Percentiles rank a stretch among this genome's conserved stretches.
Evolutionary conservation across 257 asterid species (phyloP).

Genomic region (Handroanthus guayacan): DNA sequence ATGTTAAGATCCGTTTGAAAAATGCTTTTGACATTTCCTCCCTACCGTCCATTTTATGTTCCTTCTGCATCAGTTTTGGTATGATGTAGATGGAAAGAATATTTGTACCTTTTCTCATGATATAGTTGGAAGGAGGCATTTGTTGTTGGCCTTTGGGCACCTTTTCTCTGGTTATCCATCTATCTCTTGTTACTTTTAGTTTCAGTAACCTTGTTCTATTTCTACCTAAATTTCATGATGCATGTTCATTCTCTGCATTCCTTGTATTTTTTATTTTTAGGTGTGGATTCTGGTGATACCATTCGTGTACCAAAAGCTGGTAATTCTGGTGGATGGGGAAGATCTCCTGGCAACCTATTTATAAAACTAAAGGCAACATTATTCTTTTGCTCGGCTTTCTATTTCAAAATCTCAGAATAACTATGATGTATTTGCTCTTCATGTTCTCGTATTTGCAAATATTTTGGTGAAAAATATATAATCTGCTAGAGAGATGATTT

Average conservation of each 20-base stretch:
- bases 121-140: neutral
- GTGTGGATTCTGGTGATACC: conserved; percentile 88
- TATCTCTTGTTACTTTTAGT: neutral
- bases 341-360: conserved; percentile 69
- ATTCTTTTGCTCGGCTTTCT: conserved; percentile 15
- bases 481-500: no score
- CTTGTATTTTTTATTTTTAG: conserved; percentile 48
- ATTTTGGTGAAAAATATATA: conserved; percentile 4
- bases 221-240: conserved; percentile 15
- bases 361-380: conserved; percentile 72
- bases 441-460: conserved; percentile 11
- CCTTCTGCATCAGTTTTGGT: neutral
- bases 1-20: neutral
- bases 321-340: conserved; percentile 73
- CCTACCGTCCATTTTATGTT: neutral
- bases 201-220: neutral
- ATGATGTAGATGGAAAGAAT: neutral
- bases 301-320: conserved; percentile 86
- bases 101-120: no score
- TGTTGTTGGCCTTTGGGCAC: neutral
- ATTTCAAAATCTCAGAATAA: conserved; percentile 15
- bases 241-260: conserved; percentile 20
- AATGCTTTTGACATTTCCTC: neutral
- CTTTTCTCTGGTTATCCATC: neutral
- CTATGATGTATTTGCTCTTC: conserved; percentile 21